Percentiles rank a stretch among this genome's conserved stretches.
These are phyloP conservation scores for Aphanomyces cochlioides DNA, from an alignment of 352 stramenopile species.

Conservation along the genomic window DNA sequence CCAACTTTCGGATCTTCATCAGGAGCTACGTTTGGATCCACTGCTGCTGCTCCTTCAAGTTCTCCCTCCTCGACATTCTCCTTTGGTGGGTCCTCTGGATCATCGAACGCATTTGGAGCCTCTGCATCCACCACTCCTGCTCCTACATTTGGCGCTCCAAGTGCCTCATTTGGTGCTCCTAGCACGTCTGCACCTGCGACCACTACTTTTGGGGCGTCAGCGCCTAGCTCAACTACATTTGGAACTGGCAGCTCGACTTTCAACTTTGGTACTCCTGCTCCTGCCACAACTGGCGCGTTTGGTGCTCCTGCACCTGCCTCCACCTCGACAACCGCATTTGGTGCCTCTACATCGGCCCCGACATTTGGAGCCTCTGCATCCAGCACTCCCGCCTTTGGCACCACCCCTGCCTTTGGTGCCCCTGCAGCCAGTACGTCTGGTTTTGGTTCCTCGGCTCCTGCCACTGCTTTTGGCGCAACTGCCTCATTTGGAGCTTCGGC, in stretches of 20 bases:
- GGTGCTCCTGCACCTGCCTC: constrained; percentile 28
- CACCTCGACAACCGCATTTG: constrained; percentile 20
- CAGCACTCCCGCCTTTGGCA: constrained; percentile 29
- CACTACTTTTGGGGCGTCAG: constrained; percentile 28
- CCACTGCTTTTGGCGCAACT: constrained; percentile 18
- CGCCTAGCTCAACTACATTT: constrained; percentile 13
- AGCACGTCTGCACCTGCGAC: background rate
- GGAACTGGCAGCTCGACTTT: background rate
- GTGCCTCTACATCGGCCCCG: constrained; percentile 21
- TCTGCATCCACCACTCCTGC: constrained; percentile 13
- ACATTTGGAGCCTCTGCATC: constrained; percentile 34
- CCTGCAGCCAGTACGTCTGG: constrained; percentile 8
- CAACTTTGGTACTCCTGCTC: constrained; percentile 2
- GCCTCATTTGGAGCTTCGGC: constrained; percentile 28
- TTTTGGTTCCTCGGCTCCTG: constrained; percentile 30
- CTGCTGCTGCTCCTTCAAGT: constrained; percentile 9
- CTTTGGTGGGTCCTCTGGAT: constrained; percentile 32
- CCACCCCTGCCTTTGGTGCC: constrained; percentile 34
- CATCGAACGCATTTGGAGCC: constrained; percentile 44
- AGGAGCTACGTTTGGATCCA: constrained; percentile 33
- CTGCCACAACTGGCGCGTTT: constrained; percentile 27
- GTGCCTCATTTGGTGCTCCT: background rate
- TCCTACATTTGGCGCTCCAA: background rate
- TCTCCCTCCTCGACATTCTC: constrained; percentile 25
- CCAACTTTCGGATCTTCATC: constrained; percentile 31